Evolutionary conservation across 78 protist species (phyloP).

Genomic region (Emiliania huxleyi): DNA sequence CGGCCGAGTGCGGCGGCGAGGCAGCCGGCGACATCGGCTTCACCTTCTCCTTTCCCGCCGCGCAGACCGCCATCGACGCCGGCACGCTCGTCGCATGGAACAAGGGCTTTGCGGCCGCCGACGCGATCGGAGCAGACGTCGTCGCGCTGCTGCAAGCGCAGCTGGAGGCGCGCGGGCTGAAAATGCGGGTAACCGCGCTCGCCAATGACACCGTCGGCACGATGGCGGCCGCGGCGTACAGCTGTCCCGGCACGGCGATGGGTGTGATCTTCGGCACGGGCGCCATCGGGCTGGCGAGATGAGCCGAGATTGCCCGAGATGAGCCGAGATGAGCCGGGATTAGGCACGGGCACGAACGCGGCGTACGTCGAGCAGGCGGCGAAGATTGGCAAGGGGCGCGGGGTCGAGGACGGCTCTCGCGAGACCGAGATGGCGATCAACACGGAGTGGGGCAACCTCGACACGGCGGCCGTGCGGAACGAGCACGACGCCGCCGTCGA

Average conservation of each 20-base stretch:
- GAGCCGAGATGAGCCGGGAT: no score
- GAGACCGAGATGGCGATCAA: conserved; percentile 47
- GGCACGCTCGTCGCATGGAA: conserved; percentile 53
- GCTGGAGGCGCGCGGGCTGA: background rate
- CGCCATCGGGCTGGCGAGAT: no score
- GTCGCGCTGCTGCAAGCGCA: conserved; percentile 30
- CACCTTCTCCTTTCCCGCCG: conserved; percentile 59
- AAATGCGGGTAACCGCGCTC: conserved; percentile 38
- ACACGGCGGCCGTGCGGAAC: background rate
- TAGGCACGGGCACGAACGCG: conserved; percentile 63
- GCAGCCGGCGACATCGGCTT: conserved; percentile 33
- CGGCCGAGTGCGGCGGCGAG: background rate
- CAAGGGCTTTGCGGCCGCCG: conserved; percentile 31
- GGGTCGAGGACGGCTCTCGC: background rate
- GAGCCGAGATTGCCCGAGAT: no score
- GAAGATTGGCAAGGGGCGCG: background rate
- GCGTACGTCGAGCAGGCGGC: conserved; percentile 33
- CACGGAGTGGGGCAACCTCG: conserved; percentile 60
- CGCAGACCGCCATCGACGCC: conserved; percentile 22
- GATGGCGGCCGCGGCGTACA: conserved; percentile 21
- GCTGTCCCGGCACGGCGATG: background rate
- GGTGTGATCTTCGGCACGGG: conserved; percentile 63
- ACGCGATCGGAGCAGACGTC: conserved; percentile 42
- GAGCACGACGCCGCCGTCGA: conserved; percentile 24
- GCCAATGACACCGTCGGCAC: conserved; percentile 69